phyloP scores from a whole-genome alignment of 805 yeast genomes.

The Phaffomyces antillensis region DNA sequence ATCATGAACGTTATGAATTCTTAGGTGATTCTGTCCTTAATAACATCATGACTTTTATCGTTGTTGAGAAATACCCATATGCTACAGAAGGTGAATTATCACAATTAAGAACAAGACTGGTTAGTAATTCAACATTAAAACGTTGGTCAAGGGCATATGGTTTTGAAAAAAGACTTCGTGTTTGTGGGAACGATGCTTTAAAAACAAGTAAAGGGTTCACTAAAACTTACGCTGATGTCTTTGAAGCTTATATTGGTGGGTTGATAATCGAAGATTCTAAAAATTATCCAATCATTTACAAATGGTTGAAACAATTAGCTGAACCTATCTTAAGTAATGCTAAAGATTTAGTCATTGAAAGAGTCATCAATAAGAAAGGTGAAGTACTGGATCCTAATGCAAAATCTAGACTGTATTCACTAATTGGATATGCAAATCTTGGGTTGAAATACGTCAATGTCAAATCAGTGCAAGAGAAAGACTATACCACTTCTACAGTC shows the following conservation, averaged over 20 bases:
- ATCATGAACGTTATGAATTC: constrained; percentile 86
- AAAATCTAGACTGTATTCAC: constrained; percentile 67
- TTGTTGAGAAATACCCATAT: constrained; percentile 58
- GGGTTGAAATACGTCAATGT: constrained; percentile 50
- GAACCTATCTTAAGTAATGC: constrained; percentile 33
- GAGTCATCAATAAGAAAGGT: constrained; percentile 6
- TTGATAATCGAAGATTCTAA: constrained; percentile 49
- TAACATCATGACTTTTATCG: constrained; percentile 59
- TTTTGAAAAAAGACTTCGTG: constrained; percentile 48
- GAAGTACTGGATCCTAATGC: constrained; percentile 51
- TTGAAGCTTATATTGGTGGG: constrained; percentile 94
- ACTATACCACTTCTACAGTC: constrained; percentile 44
- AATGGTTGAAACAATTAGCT: constrained; percentile 51
- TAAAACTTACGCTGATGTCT: constrained; percentile 82
- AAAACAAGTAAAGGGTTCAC: constrained; percentile 42
- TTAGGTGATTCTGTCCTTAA: constrained; percentile 84
- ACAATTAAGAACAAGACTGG: constrained; percentile 57
- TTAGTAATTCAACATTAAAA: constrained; percentile 64
- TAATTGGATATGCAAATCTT: constrained; percentile 67
- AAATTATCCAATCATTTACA: constrained; percentile 40
- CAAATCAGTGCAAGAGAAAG: constrained; percentile 27
- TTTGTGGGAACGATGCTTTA: constrained; percentile 36
- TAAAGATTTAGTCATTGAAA: constrained; percentile 3
- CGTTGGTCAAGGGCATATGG: constrained; percentile 67
- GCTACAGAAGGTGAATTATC: constrained; percentile 81